These are phyloP conservation scores for Camellia lanceoleosa DNA, from an alignment of 148 eudicot species.

Conservation along the genomic window DNA sequence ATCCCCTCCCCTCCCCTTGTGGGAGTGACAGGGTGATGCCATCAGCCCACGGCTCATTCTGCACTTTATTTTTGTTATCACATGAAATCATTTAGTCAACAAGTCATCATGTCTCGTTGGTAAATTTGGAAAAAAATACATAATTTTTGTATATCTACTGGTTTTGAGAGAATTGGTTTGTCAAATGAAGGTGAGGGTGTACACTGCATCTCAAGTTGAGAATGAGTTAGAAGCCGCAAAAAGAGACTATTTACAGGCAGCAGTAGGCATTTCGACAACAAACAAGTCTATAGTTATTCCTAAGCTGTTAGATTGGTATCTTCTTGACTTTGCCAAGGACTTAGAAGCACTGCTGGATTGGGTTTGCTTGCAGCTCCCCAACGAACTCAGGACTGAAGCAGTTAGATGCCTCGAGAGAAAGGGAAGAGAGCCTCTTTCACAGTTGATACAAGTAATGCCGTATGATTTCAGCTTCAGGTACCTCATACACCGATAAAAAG, in stretches of 20 bases:
- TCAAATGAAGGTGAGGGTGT: constrained; percentile 66
- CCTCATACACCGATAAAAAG: constrained; percentile 45
- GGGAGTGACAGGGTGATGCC: no score
- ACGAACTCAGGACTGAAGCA: constrained; percentile 50
- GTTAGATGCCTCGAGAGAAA: constrained; percentile 42
- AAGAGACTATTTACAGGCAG: constrained; percentile 75
- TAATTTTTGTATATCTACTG: neutral
- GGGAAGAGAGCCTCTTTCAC: constrained; percentile 41
- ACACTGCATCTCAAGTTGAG: constrained; percentile 78
- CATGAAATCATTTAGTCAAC: no score
- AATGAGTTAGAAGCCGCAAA: constrained; percentile 79
- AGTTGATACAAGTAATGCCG: constrained; percentile 53
- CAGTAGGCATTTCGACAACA: constrained; percentile 55
- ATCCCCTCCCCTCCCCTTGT: no score
- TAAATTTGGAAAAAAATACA: neutral
- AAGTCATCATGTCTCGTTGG: neutral
- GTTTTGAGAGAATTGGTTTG: constrained; percentile 5
- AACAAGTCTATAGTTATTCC: constrained; percentile 58
- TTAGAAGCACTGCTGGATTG: constrained; percentile 73
- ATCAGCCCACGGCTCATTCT: neutral
- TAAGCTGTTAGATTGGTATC: constrained; percentile 79
- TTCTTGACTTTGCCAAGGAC: constrained; percentile 84
- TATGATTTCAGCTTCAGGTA: constrained; percentile 90
- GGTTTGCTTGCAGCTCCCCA: constrained; percentile 83
- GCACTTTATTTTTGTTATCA: neutral